These are phyloP conservation scores for Tetrapisispora iriomotensis DNA, from an alignment of 805 yeast genomes.

Conservation along the genomic window DNA sequence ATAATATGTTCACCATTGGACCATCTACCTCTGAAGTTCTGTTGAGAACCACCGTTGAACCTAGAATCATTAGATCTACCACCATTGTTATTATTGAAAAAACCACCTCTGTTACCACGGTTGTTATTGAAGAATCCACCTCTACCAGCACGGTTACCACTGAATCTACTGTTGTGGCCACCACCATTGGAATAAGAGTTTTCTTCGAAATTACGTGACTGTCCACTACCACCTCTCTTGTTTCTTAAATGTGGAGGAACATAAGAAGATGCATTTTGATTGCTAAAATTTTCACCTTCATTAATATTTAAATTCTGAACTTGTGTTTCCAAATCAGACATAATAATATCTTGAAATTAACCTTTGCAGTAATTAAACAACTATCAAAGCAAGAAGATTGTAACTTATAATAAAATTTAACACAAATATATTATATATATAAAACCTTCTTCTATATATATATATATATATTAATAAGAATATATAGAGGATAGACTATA, in stretches of 20 bases:
- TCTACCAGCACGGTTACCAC: conserved; percentile 12
- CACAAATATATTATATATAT: too few relatives aligned
- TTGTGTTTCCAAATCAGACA: conserved; percentile 51
- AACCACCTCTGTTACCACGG: conserved; percentile 24
- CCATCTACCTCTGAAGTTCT: conserved; percentile 68
- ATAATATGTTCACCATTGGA: conserved; percentile 83
- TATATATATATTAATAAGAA: too few relatives aligned
- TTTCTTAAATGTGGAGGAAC: conserved; percentile 43
- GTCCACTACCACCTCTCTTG: conserved; percentile 17
- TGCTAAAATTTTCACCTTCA: conserved; percentile 20
- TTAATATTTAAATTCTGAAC: conserved; percentile 47
- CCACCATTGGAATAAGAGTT: conserved; percentile 16
- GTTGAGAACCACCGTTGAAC: conserved; percentile 21
- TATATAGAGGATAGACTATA: too few relatives aligned
- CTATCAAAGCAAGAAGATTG: too few relatives aligned
- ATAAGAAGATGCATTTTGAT: conserved; percentile 18
- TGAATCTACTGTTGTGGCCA: conserved; percentile 20
- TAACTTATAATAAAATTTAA: too few relatives aligned
- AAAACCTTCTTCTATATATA: too few relatives aligned
- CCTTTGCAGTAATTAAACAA: background rate
- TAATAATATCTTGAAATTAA: conserved; percentile 24
- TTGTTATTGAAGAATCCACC: conserved; percentile 26
- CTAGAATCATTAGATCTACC: conserved; percentile 26
- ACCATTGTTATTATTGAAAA: conserved; percentile 33
- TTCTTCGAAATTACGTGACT: conserved; percentile 9